Conservation (phyloP, 192 early-diverging fungal genomes). For the Rhizophagus prolifer region DNA sequence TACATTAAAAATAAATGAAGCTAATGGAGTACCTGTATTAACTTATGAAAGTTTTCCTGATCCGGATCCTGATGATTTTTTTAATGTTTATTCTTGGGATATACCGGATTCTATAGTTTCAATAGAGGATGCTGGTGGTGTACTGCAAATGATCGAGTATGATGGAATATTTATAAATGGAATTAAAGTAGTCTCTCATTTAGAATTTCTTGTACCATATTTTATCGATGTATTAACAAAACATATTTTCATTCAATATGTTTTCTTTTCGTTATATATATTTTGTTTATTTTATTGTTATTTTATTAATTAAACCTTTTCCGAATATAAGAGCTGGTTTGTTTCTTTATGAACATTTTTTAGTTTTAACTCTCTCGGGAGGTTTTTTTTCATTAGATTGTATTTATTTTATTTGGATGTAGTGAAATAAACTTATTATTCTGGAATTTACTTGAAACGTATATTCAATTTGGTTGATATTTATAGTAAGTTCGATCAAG, state of each 20-base stretch:
- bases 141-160: constrained; percentile 27
- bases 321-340: background rate
- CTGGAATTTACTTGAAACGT: too few species aligned
- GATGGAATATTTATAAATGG: constrained; percentile 26
- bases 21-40: background rate
- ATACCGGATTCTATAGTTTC: constrained; percentile 20
- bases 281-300: too few species aligned
- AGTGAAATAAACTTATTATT: too few species aligned
- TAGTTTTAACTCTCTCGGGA: background rate
- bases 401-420: too few species aligned
- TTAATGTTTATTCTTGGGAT: constrained; percentile 24
- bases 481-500: too few species aligned
- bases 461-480: too few species aligned
- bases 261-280: background rate
- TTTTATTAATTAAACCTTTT: background rate
- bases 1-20: background rate
- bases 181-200: background rate
- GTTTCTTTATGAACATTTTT: background rate
- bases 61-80: constrained; percentile 20
- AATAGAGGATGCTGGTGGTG: constrained; percentile 23
- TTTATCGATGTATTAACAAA: background rate
- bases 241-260: background rate
- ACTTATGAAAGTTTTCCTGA: constrained; percentile 29
- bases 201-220: background rate
- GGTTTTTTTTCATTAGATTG: too few species aligned